phyloP scores from a whole-genome alignment of 495 filamentous ascomycete species.

The Cercophora samala region DNA sequence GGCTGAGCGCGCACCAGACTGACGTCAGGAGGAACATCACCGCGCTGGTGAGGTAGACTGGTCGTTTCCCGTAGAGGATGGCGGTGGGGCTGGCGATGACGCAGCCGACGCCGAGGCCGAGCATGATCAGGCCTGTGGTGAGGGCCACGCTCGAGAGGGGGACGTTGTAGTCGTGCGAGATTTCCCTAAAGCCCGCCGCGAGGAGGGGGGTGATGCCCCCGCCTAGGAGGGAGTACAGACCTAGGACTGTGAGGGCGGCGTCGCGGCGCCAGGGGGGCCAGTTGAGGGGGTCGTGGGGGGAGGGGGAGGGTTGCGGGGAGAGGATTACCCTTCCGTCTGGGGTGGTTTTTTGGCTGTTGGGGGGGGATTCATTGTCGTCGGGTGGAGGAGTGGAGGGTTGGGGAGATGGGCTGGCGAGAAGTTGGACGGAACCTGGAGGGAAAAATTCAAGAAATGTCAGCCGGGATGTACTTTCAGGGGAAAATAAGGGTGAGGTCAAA shows the following conservation, averaged over 20 bases:
- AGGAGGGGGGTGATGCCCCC: constrained; percentile 90
- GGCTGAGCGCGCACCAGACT: constrained; percentile 82
- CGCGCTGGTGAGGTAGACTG: constrained; percentile 79
- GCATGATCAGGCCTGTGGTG: constrained; percentile 93
- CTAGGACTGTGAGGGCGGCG: constrained; percentile 73
- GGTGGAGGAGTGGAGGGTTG: constrained; percentile 13
- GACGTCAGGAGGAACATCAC: constrained; percentile 71
- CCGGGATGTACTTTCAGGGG: background rate
- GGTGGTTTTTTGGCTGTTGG: constrained; percentile 66
- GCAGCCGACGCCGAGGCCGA: constrained; percentile 83
- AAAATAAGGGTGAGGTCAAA: constrained; percentile 36
- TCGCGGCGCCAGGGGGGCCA: constrained; percentile 85
- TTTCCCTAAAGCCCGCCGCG: constrained; percentile 83
- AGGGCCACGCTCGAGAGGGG: constrained; percentile 71
- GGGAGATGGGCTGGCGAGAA: constrained; percentile 62
- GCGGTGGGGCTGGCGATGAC: constrained; percentile 85
- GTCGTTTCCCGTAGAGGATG: constrained; percentile 85
- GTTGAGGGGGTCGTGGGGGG: constrained; percentile 86
- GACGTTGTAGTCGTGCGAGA: constrained; percentile 68
- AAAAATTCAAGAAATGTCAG: background rate
- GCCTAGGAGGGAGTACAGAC: constrained; percentile 88
- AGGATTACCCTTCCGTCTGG: constrained; percentile 80
- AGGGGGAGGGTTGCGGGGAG: constrained; percentile 88
- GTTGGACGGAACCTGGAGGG: constrained; percentile 67
- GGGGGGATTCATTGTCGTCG: constrained; percentile 33